These are phyloP conservation scores for Sporothrix pseudoabietina DNA, from an alignment of 2,329 filamentous ascomycete genomes.

Conservation along the genomic window DNA sequence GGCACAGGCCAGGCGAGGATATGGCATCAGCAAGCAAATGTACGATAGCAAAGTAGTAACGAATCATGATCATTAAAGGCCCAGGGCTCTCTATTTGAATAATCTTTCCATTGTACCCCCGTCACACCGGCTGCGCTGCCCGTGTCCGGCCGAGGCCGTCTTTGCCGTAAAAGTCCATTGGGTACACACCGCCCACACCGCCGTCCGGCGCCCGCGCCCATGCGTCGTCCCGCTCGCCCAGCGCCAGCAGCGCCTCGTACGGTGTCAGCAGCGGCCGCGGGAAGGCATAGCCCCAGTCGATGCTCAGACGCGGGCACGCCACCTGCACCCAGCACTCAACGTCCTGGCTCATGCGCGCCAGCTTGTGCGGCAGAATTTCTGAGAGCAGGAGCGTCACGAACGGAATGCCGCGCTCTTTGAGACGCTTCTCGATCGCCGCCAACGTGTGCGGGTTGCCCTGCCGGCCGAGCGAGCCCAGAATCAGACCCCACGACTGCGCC, in stretches of 20 bases:
- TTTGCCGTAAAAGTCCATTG: slow-evolving; percentile 97
- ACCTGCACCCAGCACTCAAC: slow-evolving; percentile 99
- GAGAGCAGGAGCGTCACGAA: slow-evolving; percentile 84
- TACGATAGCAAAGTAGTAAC: slow-evolving; percentile 20
- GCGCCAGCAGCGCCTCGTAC: slow-evolving; percentile 90
- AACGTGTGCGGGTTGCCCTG: slow-evolving; percentile 96
- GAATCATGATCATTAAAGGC: slow-evolving; percentile 10
- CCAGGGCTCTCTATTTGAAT: background rate
- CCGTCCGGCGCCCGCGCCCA: slow-evolving; percentile 51
- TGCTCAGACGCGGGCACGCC: slow-evolving; percentile 92
- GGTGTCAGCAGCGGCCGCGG: slow-evolving; percentile 84
- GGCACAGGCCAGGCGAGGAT: background rate
- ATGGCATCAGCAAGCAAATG: slow-evolving; percentile 15
- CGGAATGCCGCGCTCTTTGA: slow-evolving; percentile 71
- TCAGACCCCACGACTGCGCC: slow-evolving; percentile 82
- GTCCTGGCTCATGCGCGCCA: slow-evolving; percentile 82
- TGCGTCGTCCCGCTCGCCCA: slow-evolving; percentile 71
- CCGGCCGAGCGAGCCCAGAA: slow-evolving; percentile 85
- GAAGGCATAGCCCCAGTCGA: slow-evolving; percentile 99
- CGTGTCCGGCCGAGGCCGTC: slow-evolving; percentile 85
- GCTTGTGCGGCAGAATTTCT: slow-evolving; percentile 94
- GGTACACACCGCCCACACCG: slow-evolving; percentile 77
- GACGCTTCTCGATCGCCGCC: slow-evolving; percentile 76
- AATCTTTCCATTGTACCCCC: background rate
- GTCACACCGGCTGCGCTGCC: slow-evolving; percentile 37